Base-by-base conservation (phyloP, 78 protist genomes). In the Dictyostelium brefeldianum region DNA sequence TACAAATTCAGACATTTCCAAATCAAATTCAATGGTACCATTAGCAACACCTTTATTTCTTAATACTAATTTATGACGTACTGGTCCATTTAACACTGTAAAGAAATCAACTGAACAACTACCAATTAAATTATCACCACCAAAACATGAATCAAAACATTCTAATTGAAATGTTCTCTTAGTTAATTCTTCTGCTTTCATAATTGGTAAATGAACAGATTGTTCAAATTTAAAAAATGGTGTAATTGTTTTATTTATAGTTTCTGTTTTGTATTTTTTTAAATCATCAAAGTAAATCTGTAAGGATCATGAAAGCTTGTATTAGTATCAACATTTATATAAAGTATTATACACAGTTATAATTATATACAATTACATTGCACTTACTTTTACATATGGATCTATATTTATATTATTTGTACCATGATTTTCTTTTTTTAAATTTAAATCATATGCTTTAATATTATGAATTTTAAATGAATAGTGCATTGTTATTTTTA, bases 321-420 rank as follows among this genome's bases (percentile, higher is more conserved):
- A n/a, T n/a, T n/a, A n/a, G n/a, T n/a, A n/a, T n/a, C n/a, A n/a
- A n/a, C n/a, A n/a, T n/a, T n/a, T n/a, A n/a, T n/a, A n/a, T n/a
- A n/a, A n/a, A n/a, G n/a, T n/a, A n/a, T n/a, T n/a, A n/a, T n/a
- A n/a, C n/a, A n/a, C n/a, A n/a, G n/a, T 67, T 43, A 36, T 57
- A 14, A 57, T 20, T 29, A 20, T 53, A 41, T 17, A 27, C 53
- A 17, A 54, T 18, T 18, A 54, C 43, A 36, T n/a, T n/a, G n/a
- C 43, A 36, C 43, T 50, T 87, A 87, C 92, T 69, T 87, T 87
- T 46, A 77, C 83, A 64, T 77, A 74, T 27, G 92, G 84, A 51
- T 87, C 92, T 20, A 87, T 71, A 71, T 71, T 71, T 71, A 31
- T 71, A 65, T 65, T 65, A 65, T 65, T 46, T 22, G 81, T n/a